Base-by-base conservation (phyloP, 2,329 filamentous ascomycete species). In the Simplicillium aogashimaense region DNA sequence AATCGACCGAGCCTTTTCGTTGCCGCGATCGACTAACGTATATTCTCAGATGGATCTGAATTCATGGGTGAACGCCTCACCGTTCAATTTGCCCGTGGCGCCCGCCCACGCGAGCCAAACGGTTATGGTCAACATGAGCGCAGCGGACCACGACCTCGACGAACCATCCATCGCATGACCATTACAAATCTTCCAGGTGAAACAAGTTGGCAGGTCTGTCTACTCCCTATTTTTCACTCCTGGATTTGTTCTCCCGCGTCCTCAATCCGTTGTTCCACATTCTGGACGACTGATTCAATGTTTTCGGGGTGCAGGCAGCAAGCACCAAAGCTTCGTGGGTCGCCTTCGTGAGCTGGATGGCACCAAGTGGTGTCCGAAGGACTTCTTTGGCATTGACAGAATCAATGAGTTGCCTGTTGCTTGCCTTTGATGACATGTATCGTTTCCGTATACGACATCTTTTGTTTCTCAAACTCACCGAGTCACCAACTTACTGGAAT, bases 141-240 rank as follows among this genome's bases (percentile, higher is more conserved):
- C 53, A 67, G 65, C 41, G 67, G 73, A 47, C 74, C 76, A 50
- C 86, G 92, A 58, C 92, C 92, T 50, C 84, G 92, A 59, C 88
- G 92, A 64, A 98, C 92, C 52, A 81, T 88, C 52, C 88, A 89
- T 66, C 85, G 92, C 64, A 97, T 98, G 92, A 83, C 90, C 66
- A 94, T 98, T 59, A 85, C 86, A 72, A 90, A 89, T 72, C 86
- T 98, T 66, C 89, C 90, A 63, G 81, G 79, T 70, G 90, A 97
- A 75, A 98, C 92, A 75, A 95, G 89, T 80, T 98, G 92, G 92
- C 92, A 98, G 92, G 92, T 98, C 83, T 92, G 92, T 85, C 71
- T 63, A 61, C 51, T 39, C 44, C 36, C 15, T 40, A 41, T 45
- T 38, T 50, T 48, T 42, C 46, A 49, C 46, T 49, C 48, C 51